Evolutionary conservation across 2,329 filamentous ascomycete species (phyloP), one percentile per base, ranked within the genome.

Genomic region (Botrytis hyacinthi): DNA sequence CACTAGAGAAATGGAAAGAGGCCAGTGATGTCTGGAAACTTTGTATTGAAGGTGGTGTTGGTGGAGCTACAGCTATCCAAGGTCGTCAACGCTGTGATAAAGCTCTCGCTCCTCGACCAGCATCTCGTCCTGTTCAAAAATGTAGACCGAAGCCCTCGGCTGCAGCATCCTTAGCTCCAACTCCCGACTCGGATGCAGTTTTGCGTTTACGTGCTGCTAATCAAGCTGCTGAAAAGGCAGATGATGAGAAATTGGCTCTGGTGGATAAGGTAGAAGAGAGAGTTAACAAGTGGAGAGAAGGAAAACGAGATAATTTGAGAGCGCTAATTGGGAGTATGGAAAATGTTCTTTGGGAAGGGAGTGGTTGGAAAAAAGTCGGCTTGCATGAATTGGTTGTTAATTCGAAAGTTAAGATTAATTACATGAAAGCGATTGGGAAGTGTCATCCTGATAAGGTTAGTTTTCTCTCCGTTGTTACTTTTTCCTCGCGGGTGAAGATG

Each of bases 391-490:
- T 99, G 78, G 92, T 99, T 70, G 88, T 97, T 87, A 91, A 94
- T 48, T 94, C 93, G 78, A 97, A 95, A 86, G 96, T 98, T 82
- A 99, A 99, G 88, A 92, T 99, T 76, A 87, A 93, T 74, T 99
- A 99, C 82, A 98, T 99, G 96, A 98, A 97, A 88, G 96, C 95
- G 9, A 98, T 99, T 87, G 93, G 92, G 18, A 98, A 98, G 87
- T 96, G 96, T 78, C 96, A 99, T 87, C 96, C 96, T 75, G 96
- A 99, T 83, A 99, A 99, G 92, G 96, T 98, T 86, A 83, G 89
- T 83, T 77, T 75, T 74, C 74, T 59, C 18, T 32, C 16, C 72
- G 5, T 42, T 42, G 4, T 42, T 42, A 42, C 42, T 1, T 42
- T 42, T 37, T 10, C 1, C 22, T 46, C 7, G 26, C 22, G 7